Evolutionary conservation across 192 early-diverging fungal species (phyloP), one percentile per base, ranked within the genome.

Genomic region (Linderina pennispora): DNA sequence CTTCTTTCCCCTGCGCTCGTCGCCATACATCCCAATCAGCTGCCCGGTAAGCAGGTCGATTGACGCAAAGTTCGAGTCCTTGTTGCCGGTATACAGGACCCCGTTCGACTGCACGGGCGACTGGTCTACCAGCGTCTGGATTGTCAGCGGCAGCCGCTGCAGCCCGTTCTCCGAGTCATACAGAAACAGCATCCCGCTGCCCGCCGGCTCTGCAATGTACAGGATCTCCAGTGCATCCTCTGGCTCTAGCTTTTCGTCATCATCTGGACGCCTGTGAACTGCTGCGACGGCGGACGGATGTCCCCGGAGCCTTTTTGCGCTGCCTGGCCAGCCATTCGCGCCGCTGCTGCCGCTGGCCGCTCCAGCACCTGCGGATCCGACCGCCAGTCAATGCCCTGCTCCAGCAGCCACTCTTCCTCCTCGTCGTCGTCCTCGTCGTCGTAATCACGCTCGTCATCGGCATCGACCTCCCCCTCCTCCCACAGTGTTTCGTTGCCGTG

Each of bases 71-170:
- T 74, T 64, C 8, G 85, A 80, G 14, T 65, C 62, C 50, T 89
- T 89, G 14, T 58, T 70, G 5, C 87, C 80, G 8, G 81, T 81
- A 49, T 85, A 89, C 7, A 81, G 64, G 19, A 78, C 67, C 3
- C 74, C 76, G 34, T 72, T 77, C 15, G 57, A 50, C 15, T 76
- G 73, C 36, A 78, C 74, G 5, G 83, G 75, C 21, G 79, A 79
- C 34, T 60, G 62, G 28, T 77, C 71, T 0, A 86, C 85, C 19
- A 93, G 60, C 9, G 83, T 59, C 55, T 88, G 83, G 38, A 93
- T 74, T 0, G 85, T 77, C 17, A 80, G 62, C 13, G 75, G 79
- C 48, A 90, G 71, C 65, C 79, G 82, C 71, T 82, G 50, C 11
- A 70, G 45, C 9, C 67, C 66, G 4, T 21, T n/a, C 13, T 62